Percentiles rank a stretch among this genome's conserved stretches.
phyloP scores from a whole-genome alignment of 2,329 filamentous ascomycete genomes.

The Zymoseptoria pseudotritici region DNA sequence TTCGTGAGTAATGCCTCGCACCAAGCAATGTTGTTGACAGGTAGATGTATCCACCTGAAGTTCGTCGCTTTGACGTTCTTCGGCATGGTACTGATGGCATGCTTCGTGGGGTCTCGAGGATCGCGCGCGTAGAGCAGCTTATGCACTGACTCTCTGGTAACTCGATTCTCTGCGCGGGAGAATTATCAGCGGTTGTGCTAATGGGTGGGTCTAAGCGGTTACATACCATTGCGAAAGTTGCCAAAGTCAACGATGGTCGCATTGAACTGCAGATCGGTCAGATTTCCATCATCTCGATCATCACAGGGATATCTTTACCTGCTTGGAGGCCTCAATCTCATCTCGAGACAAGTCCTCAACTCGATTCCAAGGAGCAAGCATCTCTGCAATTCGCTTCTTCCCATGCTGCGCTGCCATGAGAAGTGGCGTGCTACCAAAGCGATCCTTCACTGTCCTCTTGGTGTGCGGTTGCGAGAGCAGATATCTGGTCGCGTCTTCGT shows the following conservation, averaged over 20 bases:
- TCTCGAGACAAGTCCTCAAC: constrained; percentile 15
- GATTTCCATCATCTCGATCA: neutral
- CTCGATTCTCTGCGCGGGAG: constrained; percentile 13
- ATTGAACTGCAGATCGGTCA: constrained; percentile 2
- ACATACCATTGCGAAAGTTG: constrained; percentile 14
- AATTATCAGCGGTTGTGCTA: neutral
- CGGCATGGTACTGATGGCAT: constrained; percentile 28
- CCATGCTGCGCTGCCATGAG: constrained; percentile 36
- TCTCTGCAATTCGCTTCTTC: constrained; percentile 35
- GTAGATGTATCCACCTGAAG: constrained; percentile 42
- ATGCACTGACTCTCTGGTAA: constrained; percentile 17
- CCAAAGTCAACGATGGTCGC: constrained; percentile 19
- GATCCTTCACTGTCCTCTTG: constrained; percentile 33
- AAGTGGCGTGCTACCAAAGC: constrained; percentile 39
- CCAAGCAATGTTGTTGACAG: constrained; percentile 51
- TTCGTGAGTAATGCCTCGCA: constrained; percentile 58
- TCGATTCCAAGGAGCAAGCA: constrained; percentile 37
- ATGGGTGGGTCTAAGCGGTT: neutral
- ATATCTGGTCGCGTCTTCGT: constrained; percentile 15
- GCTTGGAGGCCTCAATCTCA: constrained; percentile 16
- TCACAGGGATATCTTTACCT: neutral
- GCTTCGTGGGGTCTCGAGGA: constrained; percentile 9
- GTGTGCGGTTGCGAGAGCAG: constrained; percentile 22
- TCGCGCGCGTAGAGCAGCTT: constrained; percentile 17
- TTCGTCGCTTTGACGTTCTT: constrained; percentile 34